Conservation (phyloP, 441 rosid species). For the Mallotus repandus region DNA sequence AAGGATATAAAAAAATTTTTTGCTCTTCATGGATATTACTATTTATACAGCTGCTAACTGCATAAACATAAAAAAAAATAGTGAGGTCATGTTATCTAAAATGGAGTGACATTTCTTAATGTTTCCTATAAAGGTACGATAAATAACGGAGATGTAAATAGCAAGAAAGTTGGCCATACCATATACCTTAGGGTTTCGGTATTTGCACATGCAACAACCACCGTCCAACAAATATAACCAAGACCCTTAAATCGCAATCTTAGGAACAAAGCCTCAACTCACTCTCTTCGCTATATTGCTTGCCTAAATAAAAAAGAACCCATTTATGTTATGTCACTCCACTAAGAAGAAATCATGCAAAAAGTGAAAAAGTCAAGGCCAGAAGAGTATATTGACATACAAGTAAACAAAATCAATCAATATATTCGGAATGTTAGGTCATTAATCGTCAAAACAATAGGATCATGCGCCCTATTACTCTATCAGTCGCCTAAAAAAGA, state of each 20-base stretch:
- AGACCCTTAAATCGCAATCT: slow-evolving; percentile 30
- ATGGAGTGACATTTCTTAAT: too few species aligned
- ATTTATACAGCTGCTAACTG: too few species aligned
- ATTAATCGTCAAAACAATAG: slow-evolving; percentile 7
- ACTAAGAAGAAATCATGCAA: slow-evolving; percentile 18
- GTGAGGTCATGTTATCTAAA: too few species aligned
- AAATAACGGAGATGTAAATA: slow-evolving; percentile 9
- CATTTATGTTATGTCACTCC: slow-evolving; percentile 25
- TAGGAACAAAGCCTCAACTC: slow-evolving; percentile 24
- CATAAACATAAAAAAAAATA: too few species aligned
- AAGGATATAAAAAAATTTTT: too few species aligned
- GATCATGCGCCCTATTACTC: slow-evolving; percentile 29
- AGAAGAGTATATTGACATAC: background rate
- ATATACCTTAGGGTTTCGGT: slow-evolving; percentile 36
- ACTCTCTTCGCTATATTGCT: slow-evolving; percentile 8
- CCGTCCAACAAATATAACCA: slow-evolving; percentile 22
- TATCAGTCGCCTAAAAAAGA: slow-evolving; percentile 27
- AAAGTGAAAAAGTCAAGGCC: background rate
- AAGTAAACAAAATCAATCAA: background rate
- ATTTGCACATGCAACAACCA: slow-evolving; percentile 37
- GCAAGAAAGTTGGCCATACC: slow-evolving; percentile 34
- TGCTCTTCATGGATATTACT: too few species aligned
- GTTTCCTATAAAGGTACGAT: background rate
- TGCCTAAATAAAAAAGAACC: slow-evolving; percentile 26
- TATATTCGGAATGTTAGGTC: background rate